phyloP scores from a whole-genome alignment of 106 monocot genomes.

The Triglochin maritima region DNA sequence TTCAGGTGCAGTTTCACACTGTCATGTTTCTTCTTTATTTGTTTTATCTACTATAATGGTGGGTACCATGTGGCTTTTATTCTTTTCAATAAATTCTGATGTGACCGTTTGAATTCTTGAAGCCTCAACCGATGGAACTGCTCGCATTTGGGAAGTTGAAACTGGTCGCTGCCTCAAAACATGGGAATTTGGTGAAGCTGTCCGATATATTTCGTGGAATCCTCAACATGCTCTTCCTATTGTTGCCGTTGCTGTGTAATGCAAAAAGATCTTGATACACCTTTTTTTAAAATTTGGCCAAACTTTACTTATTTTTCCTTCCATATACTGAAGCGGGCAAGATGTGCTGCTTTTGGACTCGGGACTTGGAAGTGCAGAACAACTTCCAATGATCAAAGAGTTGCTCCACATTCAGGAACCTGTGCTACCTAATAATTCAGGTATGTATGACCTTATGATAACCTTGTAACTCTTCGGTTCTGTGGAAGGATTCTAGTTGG shows the following conservation, averaged over 20 bases:
- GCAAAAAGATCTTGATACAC: neutral
- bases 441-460: slow-evolving; percentile 18
- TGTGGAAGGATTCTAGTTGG: no score
- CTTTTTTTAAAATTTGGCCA: neutral
- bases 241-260: slow-evolving; percentile 68
- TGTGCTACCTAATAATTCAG: slow-evolving; percentile 23
- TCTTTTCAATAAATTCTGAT: neutral
- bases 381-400: slow-evolving; percentile 42
- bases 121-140: slow-evolving; percentile 91
- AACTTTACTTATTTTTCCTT: neutral
- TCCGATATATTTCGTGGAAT: slow-evolving; percentile 83
- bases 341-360: slow-evolving; percentile 84
- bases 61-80: neutral
- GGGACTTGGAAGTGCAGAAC: slow-evolving; percentile 70
- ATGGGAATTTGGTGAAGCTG: slow-evolving; percentile 73
- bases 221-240: slow-evolving; percentile 66
- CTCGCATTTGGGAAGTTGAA: slow-evolving; percentile 92
- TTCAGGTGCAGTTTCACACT: slow-evolving; percentile 41
- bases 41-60: neutral
- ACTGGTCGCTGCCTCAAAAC: slow-evolving; percentile 72
- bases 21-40: neutral
- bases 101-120: neutral
- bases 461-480: neutral
- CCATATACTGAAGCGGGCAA: slow-evolving; percentile 41
- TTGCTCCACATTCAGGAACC: slow-evolving; percentile 40